Conservation (phyloP, 176 grass and related monocot genomes). For the Oryza longistaminata region DNA sequence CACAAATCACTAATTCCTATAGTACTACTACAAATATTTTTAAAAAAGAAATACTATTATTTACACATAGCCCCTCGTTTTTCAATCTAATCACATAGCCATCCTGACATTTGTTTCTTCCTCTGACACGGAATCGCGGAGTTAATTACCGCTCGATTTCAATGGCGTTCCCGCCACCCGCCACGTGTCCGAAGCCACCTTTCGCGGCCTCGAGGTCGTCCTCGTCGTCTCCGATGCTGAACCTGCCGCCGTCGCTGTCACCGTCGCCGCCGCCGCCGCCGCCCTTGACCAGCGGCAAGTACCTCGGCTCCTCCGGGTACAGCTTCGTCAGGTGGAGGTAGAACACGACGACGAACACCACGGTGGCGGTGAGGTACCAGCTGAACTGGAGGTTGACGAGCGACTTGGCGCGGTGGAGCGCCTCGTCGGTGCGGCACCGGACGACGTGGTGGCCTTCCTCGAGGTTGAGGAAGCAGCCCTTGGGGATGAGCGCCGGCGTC, state of each 20-base stretch:
- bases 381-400: conserved; percentile 96
- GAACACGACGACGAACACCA: conserved; percentile 57
- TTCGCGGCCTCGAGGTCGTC: conserved; percentile 60
- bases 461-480: conserved; percentile 77
- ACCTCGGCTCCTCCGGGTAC: conserved; percentile 71
- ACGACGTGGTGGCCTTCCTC: conserved; percentile 81
- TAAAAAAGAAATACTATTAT: background rate
- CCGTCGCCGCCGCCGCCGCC: background rate
- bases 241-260: background rate
- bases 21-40: too few relatives aligned
- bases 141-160: conserved; percentile 32
- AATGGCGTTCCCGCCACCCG: conserved; percentile 8
- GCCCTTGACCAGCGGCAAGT: conserved; percentile 67
- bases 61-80: background rate
- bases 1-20: background rate
- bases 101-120: background rate
- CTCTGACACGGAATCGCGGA: background rate
- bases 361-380: conserved; percentile 69
- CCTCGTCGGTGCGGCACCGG: conserved; percentile 63
- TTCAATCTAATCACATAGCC: background rate
- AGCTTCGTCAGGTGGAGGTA: conserved; percentile 54
- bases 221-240: conserved; percentile 57
- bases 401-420: conserved; percentile 71
- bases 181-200: conserved; percentile 24
- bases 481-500: conserved; percentile 70